Percentiles rank a stretch among this genome's conserved stretches.
These are phyloP conservation scores for Paxillus ammoniavirescens DNA, from an alignment of 768 basidiomycete species.

Conservation along the genomic window DNA sequence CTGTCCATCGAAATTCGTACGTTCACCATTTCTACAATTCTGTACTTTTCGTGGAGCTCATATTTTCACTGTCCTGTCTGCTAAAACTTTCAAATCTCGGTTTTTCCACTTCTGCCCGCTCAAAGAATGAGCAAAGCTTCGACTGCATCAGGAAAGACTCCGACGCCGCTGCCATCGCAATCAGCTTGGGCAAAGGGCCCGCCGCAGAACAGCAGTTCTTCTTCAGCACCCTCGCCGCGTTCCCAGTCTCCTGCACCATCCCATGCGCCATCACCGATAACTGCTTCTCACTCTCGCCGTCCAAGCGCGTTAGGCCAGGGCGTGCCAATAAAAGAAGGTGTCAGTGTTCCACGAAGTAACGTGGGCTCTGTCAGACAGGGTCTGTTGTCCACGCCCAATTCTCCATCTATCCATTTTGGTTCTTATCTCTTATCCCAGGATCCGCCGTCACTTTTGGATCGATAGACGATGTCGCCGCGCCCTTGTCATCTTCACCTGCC, in stretches of 20 bases:
- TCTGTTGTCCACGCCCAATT: constrained; percentile 30
- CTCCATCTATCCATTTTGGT: constrained; percentile 1
- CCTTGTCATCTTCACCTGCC: constrained; percentile 83
- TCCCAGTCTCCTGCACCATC: constrained; percentile 75
- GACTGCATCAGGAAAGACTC: constrained; percentile 70
- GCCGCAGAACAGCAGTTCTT: constrained; percentile 53
- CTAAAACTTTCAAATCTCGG: not conserved
- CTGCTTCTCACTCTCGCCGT: constrained; percentile 70
- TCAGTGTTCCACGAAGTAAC: constrained; percentile 64
- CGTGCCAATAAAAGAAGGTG: constrained; percentile 76
- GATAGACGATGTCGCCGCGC: constrained; percentile 75
- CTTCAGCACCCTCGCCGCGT: constrained; percentile 60
- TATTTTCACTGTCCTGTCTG: constrained; percentile 5
- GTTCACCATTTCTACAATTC: constrained; percentile 28
- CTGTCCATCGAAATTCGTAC: constrained; percentile 42
- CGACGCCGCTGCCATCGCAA: constrained; percentile 70
- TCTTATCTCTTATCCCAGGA: constrained; percentile 35
- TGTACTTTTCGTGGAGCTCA: constrained; percentile 1
- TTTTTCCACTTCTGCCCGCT: constrained; percentile 5
- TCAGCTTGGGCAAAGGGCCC: constrained; percentile 94
- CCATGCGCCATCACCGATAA: constrained; percentile 42
- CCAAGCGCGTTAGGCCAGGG: constrained; percentile 73
- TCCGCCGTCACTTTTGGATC: constrained; percentile 85
- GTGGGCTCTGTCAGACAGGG: constrained; percentile 69
- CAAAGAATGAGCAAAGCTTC: constrained; percentile 93